phyloP scores from a whole-genome alignment of 2,329 filamentous ascomycete genomes.

The Nemania abortiva region DNA sequence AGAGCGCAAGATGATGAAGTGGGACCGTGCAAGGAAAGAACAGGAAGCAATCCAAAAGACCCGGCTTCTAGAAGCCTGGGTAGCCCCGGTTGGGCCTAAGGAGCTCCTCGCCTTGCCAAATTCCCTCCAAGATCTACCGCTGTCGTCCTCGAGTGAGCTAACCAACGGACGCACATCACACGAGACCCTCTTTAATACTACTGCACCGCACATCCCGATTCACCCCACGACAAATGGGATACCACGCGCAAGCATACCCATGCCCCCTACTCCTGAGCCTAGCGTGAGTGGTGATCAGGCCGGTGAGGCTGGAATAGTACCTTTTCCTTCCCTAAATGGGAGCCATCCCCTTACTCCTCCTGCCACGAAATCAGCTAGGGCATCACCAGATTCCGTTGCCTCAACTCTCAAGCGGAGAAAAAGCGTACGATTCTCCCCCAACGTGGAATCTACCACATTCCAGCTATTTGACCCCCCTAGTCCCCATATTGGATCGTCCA shows the following conservation, averaged over 20 bases:
- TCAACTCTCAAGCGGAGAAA: constrained; percentile 62
- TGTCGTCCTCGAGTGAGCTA: constrained; percentile 34
- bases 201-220: background rate
- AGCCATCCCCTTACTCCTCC: constrained; percentile 26
- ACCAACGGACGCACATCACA: constrained; percentile 30
- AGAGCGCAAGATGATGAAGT: constrained; percentile 86
- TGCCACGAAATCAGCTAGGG: background rate
- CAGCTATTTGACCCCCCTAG: constrained; percentile 64
- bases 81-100: constrained; percentile 60
- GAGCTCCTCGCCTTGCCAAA: constrained; percentile 69
- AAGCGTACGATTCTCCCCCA: constrained; percentile 77
- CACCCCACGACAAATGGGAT: background rate
- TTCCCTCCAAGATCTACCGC: constrained; percentile 57
- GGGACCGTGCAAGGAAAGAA: constrained; percentile 90
- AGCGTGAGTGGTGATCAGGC: constrained; percentile 5
- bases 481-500: constrained; percentile 52
- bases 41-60: constrained; percentile 84
- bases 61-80: constrained; percentile 60
- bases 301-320: background rate
- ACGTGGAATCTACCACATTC: constrained; percentile 74
- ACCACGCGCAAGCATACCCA: constrained; percentile 8
- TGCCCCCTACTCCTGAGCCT: background rate
- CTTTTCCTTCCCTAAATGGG: constrained; percentile 27
- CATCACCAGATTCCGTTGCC: constrained; percentile 34
- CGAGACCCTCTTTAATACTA: background rate